phyloP scores from a whole-genome alignment of 164 flowering plant genomes.

The Annona cherimola region DNA sequence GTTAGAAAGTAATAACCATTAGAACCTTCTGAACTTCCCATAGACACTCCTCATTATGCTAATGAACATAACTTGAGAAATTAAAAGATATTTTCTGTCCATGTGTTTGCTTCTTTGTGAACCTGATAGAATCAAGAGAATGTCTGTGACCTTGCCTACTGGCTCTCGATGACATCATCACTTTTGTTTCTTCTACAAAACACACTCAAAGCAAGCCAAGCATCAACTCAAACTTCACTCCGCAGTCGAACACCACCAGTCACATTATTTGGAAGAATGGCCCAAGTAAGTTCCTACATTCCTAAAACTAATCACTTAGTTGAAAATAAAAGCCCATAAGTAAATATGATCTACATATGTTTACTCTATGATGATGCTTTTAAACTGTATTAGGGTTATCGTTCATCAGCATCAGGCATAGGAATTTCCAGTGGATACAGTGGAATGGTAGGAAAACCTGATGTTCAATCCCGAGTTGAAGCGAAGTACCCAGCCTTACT shows the following conservation, averaged over 20 bases:
- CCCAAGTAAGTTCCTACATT: slow-evolving; percentile 43
- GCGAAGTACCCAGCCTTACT: slow-evolving; percentile 87
- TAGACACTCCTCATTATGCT: not conserved
- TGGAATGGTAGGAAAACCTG: slow-evolving; percentile 65
- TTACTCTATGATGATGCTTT: not conserved
- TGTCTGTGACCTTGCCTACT: slow-evolving; percentile 49
- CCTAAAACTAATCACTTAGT: not conserved
- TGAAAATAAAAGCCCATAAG: not conserved
- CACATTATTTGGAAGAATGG: slow-evolving; percentile 67
- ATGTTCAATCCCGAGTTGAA: slow-evolving; percentile 49
- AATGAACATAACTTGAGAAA: not conserved
- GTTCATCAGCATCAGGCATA: slow-evolving; percentile 41
- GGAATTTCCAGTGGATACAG: slow-evolving; percentile 74
- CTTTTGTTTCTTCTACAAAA: slow-evolving; percentile 65
- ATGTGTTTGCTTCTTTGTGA: slow-evolving; percentile 9
- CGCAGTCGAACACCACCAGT: slow-evolving; percentile 43
- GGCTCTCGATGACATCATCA: slow-evolving; percentile 79
- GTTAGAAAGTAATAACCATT: slow-evolving; percentile 19
- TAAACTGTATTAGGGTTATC: slow-evolving; percentile 41
- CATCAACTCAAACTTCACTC: slow-evolving; percentile 25
- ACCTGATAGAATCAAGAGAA: slow-evolving; percentile 43
- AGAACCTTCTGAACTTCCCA: slow-evolving; percentile 1
- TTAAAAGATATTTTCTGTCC: not conserved
- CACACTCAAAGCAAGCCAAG: slow-evolving; percentile 59
- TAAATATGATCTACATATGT: not conserved